Evolutionary conservation across 257 asterid genomes (phyloP), one percentile per base, ranked within the genome.

Genomic region (Lycium barbarum): DNA sequence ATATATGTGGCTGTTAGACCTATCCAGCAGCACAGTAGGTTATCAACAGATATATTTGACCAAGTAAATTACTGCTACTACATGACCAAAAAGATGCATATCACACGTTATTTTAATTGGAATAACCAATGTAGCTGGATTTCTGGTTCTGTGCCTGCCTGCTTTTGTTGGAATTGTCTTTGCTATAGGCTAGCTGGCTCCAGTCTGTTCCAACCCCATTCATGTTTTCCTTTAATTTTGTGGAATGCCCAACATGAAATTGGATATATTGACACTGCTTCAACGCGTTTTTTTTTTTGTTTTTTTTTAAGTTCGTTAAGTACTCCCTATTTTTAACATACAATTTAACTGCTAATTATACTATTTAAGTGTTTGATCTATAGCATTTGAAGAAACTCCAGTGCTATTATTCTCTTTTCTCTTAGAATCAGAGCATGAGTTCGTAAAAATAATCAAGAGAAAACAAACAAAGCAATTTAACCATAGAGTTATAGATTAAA

Each of bases 151-250:
- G 36, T 43, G 80, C 55, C 80, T 66, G 80, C 55, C 80, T 66
- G 47, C 80, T 51, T 20, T 72, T 72, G 80, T 72, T 72, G 80
- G 80, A 72, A n/a, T 72, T 72, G 80, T 71, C 55, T 40, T 71
- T 40, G 79, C 35, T 9, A 71, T 18, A 47, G 55, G 11, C 14
- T n/a, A 72, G 80, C 80, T 72, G 80, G 58, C 80, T 43, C 38
- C 80, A 72, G 57, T 43, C 80, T 72, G 58, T 43, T 72, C 58
- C 33, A 20, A 8, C 11, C 66, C 66, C 35, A n/a, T 13, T 61
- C 36, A 8, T 61, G 67, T 61, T 61, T 61, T 61, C 67, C 67
- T n/a, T 61, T 13, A 61, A 61, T 2, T 18, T 72, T 20, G 62
- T 57, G 20, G 20, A 57, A 57, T 57, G 62, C 8, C 15, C 8